Conservation (phyloP, 2,329 filamentous ascomycete species). For the Epichloe sylvatica region DNA sequence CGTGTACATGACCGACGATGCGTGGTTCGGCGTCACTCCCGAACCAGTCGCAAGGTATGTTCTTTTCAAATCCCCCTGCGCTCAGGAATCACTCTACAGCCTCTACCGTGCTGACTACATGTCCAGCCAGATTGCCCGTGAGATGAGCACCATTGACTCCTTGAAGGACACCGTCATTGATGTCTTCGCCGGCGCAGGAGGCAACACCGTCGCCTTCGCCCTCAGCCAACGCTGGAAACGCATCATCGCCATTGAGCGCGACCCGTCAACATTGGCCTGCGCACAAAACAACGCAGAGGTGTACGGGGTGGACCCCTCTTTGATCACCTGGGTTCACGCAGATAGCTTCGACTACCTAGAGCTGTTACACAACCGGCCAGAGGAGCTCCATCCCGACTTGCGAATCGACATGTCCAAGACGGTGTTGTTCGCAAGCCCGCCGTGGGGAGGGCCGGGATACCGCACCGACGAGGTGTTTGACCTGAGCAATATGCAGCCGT, state of each 20-base stretch:
- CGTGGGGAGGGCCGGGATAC: slow-evolving; percentile 47
- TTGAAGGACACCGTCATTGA: slow-evolving; percentile 61
- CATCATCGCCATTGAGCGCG: slow-evolving; percentile 79
- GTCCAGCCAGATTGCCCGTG: slow-evolving; percentile 57
- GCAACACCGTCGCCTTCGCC: slow-evolving; percentile 92
- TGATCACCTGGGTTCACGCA: slow-evolving; percentile 74
- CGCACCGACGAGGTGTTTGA: slow-evolving; percentile 59
- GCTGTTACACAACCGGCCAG: slow-evolving; percentile 23
- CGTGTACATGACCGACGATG: slow-evolving; percentile 79
- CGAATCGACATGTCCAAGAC: slow-evolving; percentile 28
- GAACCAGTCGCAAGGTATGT: slow-evolving; percentile 74
- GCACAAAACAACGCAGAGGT: slow-evolving; percentile 83
- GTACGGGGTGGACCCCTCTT: slow-evolving; percentile 57
- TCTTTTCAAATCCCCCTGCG: not conserved
- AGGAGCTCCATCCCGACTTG: slow-evolving; percentile 24
- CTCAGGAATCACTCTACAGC: not conserved
- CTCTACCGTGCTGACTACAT: slow-evolving; percentile 2
- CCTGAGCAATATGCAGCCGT: slow-evolving; percentile 75
- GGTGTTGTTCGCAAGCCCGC: slow-evolving; percentile 43
- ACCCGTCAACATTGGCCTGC: slow-evolving; percentile 67
- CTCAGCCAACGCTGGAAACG: slow-evolving; percentile 63
- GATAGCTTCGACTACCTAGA: slow-evolving; percentile 70
- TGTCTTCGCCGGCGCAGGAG: slow-evolving; percentile 80
- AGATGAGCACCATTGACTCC: slow-evolving; percentile 46
- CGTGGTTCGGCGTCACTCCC: slow-evolving; percentile 95